Conservation (phyloP, 306 rosid genomes). For the Comarum palustre region DNA sequence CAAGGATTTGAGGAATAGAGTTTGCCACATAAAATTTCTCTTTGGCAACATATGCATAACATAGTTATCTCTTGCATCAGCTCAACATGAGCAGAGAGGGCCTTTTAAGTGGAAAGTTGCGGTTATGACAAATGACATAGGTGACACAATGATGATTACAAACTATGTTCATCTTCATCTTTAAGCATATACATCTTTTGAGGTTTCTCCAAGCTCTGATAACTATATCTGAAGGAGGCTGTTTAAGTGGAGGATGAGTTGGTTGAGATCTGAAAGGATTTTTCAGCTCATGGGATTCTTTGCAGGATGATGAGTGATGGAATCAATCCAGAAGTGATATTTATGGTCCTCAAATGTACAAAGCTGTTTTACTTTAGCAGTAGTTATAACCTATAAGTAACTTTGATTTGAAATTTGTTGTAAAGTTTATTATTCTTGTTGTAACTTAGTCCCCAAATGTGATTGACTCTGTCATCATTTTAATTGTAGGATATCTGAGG, state of each 20-base stretch:
- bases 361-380: neutral
- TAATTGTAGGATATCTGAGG: slow-evolving; percentile 82
- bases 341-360: slow-evolving; percentile 9
- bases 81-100: neutral
- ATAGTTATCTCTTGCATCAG: neutral
- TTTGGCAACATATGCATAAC: no score
- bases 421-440: neutral
- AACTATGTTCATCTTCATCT: neutral
- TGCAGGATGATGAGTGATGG: slow-evolving; percentile 90
- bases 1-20: neutral
- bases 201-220: neutral
- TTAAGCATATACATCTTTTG: slow-evolving; percentile 6
- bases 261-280: slow-evolving; percentile 77
- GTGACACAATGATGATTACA: neutral
- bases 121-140: neutral
- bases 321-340: slow-evolving; percentile 42
- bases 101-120: neutral
- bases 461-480: slow-evolving; percentile 17
- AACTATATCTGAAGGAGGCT: slow-evolving; percentile 76
- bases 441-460: slow-evolving; percentile 9
- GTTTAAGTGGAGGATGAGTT: slow-evolving; percentile 83
- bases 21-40: no score
- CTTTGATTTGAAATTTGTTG: neutral
- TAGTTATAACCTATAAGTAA: neutral
- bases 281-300: slow-evolving; percentile 73